phyloP scores from a whole-genome alignment of 2,329 filamentous ascomycete genomes.

The Fusarium penzigii region DNA sequence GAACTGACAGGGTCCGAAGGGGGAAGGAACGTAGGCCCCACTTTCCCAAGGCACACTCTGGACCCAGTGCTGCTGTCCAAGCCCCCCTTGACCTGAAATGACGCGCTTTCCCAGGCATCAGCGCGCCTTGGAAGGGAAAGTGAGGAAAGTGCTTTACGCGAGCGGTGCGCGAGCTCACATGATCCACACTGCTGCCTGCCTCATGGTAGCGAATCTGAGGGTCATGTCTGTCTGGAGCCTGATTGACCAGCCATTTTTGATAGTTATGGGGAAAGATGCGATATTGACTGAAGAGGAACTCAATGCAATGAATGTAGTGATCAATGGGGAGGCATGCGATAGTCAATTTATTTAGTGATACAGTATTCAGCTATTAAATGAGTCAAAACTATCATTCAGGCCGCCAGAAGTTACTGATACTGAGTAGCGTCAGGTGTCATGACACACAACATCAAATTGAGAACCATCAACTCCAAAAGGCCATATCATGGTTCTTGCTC shows the following conservation, averaged over 20 bases:
- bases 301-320: too few relatives aligned
- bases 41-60: conserved; percentile 5
- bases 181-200: conserved; percentile 19
- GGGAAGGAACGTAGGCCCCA: background rate
- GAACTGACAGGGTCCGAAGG: background rate
- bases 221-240: background rate
- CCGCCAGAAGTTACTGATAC: background rate
- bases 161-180: conserved; percentile 31
- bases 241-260: too few relatives aligned
- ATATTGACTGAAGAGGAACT: too few relatives aligned
- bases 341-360: too few relatives aligned
- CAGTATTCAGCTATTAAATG: too few relatives aligned
- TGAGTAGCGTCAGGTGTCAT: background rate
- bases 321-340: too few relatives aligned
- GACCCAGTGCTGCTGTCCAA: background rate
- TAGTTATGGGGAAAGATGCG: too few relatives aligned
- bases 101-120: conserved; percentile 29
- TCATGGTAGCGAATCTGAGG: conserved; percentile 6
- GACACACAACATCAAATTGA: background rate
- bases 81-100: conserved; percentile 1
- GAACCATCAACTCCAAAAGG: too few relatives aligned
- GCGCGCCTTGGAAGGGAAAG: conserved; percentile 12
- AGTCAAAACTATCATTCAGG: too few relatives aligned
- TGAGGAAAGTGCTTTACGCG: conserved; percentile 13
- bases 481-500: too few relatives aligned